A percentile compares a stretch with the other conserved stretches of the same genome.
These are phyloP conservation scores for Fusarium circinatum DNA, from an alignment of 2,329 filamentous ascomycete species.

Conservation along the genomic window DNA sequence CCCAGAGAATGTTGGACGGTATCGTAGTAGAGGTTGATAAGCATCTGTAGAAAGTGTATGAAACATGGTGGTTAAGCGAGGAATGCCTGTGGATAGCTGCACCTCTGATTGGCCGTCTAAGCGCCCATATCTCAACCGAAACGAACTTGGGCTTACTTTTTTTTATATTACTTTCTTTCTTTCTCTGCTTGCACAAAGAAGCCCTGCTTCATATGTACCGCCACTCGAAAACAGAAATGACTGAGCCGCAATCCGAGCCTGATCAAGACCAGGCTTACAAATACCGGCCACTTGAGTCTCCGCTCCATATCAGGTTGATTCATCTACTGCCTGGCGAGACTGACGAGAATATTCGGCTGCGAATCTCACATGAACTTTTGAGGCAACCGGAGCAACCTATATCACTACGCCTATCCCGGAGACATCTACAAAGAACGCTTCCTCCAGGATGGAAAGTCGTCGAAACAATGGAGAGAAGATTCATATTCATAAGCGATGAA, in stretches of 20 bases:
- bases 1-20: neutral
- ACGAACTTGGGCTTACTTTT: neutral
- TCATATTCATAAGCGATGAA: neutral
- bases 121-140: neutral
- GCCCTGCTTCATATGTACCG: fast-evolving
- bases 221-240: neutral
- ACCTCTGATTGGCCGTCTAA: neutral
- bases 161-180: too few species aligned
- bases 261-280: neutral
- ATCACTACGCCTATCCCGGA: neutral
- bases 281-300: neutral
- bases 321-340: neutral
- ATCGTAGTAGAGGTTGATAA: neutral
- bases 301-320: neutral
- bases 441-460: neutral
- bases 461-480: neutral
- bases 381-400: neutral
- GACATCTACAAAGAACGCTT: neutral
- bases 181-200: fast-evolving
- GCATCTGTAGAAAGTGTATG: neutral
- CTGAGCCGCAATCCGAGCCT: fast-evolving
- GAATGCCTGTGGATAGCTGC: too few species aligned
- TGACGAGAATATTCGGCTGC: neutral
- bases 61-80: neutral
- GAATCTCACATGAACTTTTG: neutral